Conservation (phyloP, 768 basidiomycete species). For the Suillus luteus region DNA sequence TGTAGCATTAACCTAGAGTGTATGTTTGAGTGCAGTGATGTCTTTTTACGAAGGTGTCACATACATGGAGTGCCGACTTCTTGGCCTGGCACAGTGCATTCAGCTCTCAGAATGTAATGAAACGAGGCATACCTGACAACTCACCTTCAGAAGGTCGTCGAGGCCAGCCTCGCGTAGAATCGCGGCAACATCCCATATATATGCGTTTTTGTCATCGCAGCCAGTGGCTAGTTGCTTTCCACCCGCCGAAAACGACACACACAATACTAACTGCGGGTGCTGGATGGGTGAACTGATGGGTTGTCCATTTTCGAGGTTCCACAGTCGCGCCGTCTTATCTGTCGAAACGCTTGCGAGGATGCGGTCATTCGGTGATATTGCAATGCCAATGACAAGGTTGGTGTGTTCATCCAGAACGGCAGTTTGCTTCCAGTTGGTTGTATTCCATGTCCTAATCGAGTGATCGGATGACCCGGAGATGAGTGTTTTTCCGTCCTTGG, state of each 20-base stretch:
- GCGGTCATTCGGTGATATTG: not conserved
- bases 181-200: not conserved
- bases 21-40: not conserved
- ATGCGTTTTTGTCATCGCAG: not conserved
- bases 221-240: not conserved
- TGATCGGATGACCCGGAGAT: not conserved
- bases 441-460: not conserved
- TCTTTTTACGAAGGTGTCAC: not conserved
- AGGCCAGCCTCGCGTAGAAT: not conserved
- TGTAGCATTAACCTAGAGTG: not conserved
- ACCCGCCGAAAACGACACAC: not conserved
- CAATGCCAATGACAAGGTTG: rapidly evolving
- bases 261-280: no score
- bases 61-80: not conserved
- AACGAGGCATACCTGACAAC: not conserved
- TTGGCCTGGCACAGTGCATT: not conserved
- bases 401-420: not conserved
- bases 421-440: not conserved
- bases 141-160: not conserved
- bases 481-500: not conserved
- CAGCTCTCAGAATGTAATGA: not conserved
- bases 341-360: not conserved
- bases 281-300: not conserved
- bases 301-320: not conserved
- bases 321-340: not conserved